A percentile compares a stretch with the other conserved stretches of the same genome.
phyloP scores from a whole-genome alignment of 148 eudicot genomes.

The Chenopodium formosanum region DNA sequence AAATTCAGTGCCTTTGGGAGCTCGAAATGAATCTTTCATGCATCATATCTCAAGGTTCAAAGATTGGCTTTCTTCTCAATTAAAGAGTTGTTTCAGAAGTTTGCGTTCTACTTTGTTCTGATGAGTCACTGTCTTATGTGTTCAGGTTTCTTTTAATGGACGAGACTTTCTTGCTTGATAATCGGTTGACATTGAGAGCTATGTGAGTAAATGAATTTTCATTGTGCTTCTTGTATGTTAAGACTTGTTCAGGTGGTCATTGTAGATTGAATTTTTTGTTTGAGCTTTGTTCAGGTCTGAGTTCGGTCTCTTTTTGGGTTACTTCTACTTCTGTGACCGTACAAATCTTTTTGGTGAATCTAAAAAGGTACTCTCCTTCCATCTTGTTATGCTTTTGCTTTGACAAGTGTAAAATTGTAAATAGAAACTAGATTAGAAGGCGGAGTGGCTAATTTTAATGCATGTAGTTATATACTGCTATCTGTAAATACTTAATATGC shows the following conservation, averaged over 20 bases:
- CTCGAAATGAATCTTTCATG: conserved; percentile 46
- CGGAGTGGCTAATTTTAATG: background rate
- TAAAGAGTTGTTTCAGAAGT: background rate
- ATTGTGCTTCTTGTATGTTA: background rate
- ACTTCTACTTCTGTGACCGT: conserved; percentile 86
- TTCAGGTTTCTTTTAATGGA: conserved; percentile 74
- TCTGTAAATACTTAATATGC: background rate
- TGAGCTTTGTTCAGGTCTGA: conserved; percentile 55
- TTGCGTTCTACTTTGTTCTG: conserved; percentile 14
- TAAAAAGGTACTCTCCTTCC: conserved; percentile 52
- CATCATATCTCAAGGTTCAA: conserved; percentile 62
- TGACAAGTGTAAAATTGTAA: background rate
- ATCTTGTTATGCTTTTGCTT: background rate
- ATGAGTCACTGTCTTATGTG: background rate
- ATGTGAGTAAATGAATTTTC: conserved; percentile 52
- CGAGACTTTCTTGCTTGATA: conserved; percentile 75
- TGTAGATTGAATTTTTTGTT: conserved; percentile 1
- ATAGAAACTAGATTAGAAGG: background rate
- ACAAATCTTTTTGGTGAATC: conserved; percentile 73
- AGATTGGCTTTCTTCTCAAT: conserved; percentile 9
- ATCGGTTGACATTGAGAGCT: conserved; percentile 71
- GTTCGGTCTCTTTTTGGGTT: conserved; percentile 66
- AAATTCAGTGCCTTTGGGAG: conserved; percentile 54
- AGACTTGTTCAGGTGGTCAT: background rate
- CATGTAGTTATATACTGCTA: background rate